These are phyloP conservation scores for Ustilago hordei DNA, from an alignment of 1,284 basidiomycete genomes.

Conservation along the genomic window DNA sequence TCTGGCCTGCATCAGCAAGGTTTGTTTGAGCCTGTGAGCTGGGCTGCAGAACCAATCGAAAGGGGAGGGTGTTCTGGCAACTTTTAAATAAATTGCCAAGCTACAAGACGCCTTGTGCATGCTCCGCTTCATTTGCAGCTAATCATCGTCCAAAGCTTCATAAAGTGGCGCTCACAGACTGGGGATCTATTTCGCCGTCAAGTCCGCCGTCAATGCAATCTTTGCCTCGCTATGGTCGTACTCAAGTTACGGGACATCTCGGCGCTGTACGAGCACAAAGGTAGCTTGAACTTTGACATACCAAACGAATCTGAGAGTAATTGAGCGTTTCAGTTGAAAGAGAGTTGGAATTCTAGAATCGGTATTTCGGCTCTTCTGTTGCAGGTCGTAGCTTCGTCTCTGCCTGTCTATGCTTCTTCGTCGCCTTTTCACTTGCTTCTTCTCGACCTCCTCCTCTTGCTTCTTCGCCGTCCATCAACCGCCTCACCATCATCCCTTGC, in stretches of 20 bases:
- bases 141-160: slow-evolving; percentile 1
- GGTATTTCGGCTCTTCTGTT: slow-evolving; percentile 1
- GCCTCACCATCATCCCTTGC: not conserved
- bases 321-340: not conserved
- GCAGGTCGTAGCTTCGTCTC: not conserved
- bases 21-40: too few relatives aligned
- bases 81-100: too few relatives aligned
- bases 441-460: not conserved
- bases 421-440: not conserved
- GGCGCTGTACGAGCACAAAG: not conserved
- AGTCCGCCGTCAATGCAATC: not conserved
- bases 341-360: not conserved
- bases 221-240: too few relatives aligned
- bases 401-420: not conserved
- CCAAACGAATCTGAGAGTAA: not conserved
- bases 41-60: too few relatives aligned
- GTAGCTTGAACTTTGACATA: not conserved
- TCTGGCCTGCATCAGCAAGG: not conserved
- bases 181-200: not conserved
- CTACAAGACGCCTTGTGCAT: slow-evolving; percentile 5
- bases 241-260: too few relatives aligned
- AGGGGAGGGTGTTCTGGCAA: too few relatives aligned
- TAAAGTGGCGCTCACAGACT: not conserved
- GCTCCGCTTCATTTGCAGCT: slow-evolving; percentile 5
- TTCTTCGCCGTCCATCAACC: not conserved